Evolutionary conservation across 306 rosid genomes (phyloP), one percentile per base, ranked within the genome.

Genomic region (Abrus pulchellus): DNA sequence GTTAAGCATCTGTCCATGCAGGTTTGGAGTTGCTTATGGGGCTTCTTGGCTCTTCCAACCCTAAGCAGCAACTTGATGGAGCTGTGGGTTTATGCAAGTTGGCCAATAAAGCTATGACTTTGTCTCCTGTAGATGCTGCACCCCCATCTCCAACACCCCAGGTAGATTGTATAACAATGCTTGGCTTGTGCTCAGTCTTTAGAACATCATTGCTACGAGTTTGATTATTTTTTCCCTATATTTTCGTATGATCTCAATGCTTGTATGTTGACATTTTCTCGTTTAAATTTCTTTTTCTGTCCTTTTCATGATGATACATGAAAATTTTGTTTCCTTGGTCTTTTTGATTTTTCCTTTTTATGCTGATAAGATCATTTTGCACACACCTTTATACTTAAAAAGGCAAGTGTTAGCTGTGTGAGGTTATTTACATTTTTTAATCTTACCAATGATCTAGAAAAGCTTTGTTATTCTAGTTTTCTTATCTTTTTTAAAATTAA

Each of bases 131-230:
- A 3, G 98, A 93, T 89, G 98, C 93, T 28, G 94, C 98, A 49
- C 98, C 98, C 52, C 98, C 91, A 28, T 93, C 98, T 69, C 98
- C 98, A 67, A 93, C 97, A 43, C 98, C 93, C 32, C 97, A 93
- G 97, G 98, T 86, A 59, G 70, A 67, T 52, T 81, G 27, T 47
- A 1, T 61, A 20, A 20, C 20, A 60, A 81, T 0, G 3, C 13
- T 61, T 48, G 57, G 20, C 68, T 68, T 68, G 44, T 68, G 71
- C 47, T 75, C 45, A 41, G 12, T 56, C 44, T 34, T 20, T 14
- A 12, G 55, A 44, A n/a, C 13, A 5, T 7, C 49, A 54, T 61
- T 80, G 54, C 55, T 9, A 28, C 29, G 29, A 29, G 68, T 12
- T 64, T 43, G 7, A 7, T 30, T 27, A 5, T 27, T 41, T 72